Conservation (phyloP, 1,284 basidiomycete species). For the Trametes polyzona region DNA sequence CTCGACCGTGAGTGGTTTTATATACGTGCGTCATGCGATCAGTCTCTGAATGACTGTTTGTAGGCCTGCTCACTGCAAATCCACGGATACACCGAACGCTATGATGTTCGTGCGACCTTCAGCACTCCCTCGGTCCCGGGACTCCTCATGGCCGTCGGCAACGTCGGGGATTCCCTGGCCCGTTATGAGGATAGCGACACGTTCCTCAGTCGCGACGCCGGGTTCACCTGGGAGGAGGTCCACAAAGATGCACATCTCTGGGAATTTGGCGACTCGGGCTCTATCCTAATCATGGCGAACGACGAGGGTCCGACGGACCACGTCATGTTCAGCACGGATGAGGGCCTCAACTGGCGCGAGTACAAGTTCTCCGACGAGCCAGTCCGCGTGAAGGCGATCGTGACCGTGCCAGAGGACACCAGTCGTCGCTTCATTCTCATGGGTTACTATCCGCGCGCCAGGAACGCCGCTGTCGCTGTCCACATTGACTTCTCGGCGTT, state of each 20-base stretch:
- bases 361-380: slow-evolving; percentile 82
- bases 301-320: slow-evolving; percentile 94
- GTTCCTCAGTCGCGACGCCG: slow-evolving; percentile 95
- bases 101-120: slow-evolving; percentile 89
- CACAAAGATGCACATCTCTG: slow-evolving; percentile 98
- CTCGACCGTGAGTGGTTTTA: slow-evolving; percentile 56
- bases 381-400: slow-evolving; percentile 77
- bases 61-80: slow-evolving; percentile 88
- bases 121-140: slow-evolving; percentile 92
- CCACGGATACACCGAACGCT: slow-evolving; percentile 95
- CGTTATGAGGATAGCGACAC: slow-evolving; percentile 91
- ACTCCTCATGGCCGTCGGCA: slow-evolving; percentile 96
- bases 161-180: slow-evolving; percentile 85
- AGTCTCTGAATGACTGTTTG: not conserved
- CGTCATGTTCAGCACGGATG: slow-evolving; percentile 87
- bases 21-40: not conserved
- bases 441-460: slow-evolving; percentile 60
- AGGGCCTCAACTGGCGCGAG: slow-evolving; percentile 87
- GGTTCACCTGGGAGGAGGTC: slow-evolving; percentile 98
- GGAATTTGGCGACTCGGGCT: slow-evolving; percentile 98
- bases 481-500: slow-evolving; percentile 91
- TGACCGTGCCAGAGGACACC: slow-evolving; percentile 91
- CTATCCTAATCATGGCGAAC: slow-evolving; percentile 91
- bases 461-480: slow-evolving; percentile 66
- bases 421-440: slow-evolving; percentile 91